A percentile compares a stretch with the other conserved stretches of the same genome.
phyloP scores from a whole-genome alignment of 2,329 filamentous ascomycete species.

The Exophiala sp. region DNA sequence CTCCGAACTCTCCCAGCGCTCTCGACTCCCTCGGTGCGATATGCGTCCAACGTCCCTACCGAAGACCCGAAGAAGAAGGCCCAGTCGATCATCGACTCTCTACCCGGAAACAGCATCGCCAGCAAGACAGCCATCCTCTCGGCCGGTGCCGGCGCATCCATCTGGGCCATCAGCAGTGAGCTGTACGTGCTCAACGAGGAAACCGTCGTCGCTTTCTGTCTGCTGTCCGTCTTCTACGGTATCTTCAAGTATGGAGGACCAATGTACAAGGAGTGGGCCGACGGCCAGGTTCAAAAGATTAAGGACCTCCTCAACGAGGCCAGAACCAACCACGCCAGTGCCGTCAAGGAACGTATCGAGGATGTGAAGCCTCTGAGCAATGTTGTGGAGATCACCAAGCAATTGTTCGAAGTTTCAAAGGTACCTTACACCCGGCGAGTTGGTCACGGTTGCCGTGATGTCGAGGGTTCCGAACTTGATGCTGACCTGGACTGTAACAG shows the following conservation, averaged over 20 bases:
- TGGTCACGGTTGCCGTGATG: no score
- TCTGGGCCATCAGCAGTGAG: conserved; percentile 98
- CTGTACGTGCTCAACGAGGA: conserved; percentile 99
- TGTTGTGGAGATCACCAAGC: conserved; percentile 95
- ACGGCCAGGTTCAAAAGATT: conserved; percentile 84
- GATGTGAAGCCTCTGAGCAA: conserved; percentile 90
- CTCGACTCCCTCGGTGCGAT: conserved; percentile 61
- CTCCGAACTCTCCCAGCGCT: conserved; percentile 62
- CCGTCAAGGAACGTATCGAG: conserved; percentile 89
- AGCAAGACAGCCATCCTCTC: conserved; percentile 98
- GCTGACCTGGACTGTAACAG: conserved; percentile 42
- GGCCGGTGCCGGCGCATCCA: conserved; percentile 78
- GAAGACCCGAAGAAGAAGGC: conserved; percentile 96
- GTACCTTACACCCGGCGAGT: no score
- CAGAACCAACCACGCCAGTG: conserved; percentile 87
- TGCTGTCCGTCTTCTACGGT: conserved; percentile 86
- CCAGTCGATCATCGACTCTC: conserved; percentile 84
- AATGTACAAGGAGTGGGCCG: conserved; percentile 85
- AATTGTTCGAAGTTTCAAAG: conserved; percentile 96
- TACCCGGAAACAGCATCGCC: conserved; percentile 85
- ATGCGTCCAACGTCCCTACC: conserved; percentile 68
- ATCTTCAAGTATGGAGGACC: conserved; percentile 92
- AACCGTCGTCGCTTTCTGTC: conserved; percentile 85
- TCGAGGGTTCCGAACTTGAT: not conserved
- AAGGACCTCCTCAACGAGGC: conserved; percentile 91